Evolutionary conservation across 805 yeast species (phyloP).

Genomic region (Monosporozyma unispora): DNA sequence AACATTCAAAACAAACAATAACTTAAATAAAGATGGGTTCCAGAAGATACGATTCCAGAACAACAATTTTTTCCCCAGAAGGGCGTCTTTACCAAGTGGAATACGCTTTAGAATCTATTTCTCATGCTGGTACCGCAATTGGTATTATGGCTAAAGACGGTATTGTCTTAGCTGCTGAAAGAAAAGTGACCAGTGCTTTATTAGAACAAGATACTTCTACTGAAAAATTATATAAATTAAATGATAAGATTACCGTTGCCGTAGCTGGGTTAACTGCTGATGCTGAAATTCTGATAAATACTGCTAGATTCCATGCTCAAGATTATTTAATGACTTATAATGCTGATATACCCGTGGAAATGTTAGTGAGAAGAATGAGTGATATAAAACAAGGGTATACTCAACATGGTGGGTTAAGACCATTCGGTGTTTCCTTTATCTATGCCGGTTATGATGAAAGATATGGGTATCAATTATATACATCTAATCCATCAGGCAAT

Average conservation of each 20-base stretch:
- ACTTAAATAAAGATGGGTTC: conserved; percentile 59
- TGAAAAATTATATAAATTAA: conserved; percentile 82
- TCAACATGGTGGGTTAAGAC: conserved; percentile 97
- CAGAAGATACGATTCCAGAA: conserved; percentile 98
- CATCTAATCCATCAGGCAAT: conserved; percentile 95
- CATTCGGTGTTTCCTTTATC: conserved; percentile 93
- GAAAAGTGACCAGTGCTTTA: conserved; percentile 85
- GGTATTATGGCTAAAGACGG: conserved; percentile 85
- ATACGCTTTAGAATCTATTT: conserved; percentile 93
- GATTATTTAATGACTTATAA: conserved; percentile 75
- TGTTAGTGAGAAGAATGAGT: conserved; percentile 78
- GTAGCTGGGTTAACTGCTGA: conserved; percentile 99
- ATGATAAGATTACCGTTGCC: conserved; percentile 79
- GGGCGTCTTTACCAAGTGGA: conserved; percentile 96
- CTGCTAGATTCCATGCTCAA: conserved; percentile 81
- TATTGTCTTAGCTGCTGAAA: conserved; percentile 92
- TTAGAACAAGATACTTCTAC: conserved; percentile 90
- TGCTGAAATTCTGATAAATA: conserved; percentile 81
- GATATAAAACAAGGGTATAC: conserved; percentile 97
- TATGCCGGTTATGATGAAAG: conserved; percentile 93
- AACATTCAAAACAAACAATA: background rate
- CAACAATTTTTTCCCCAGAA: conserved; percentile 97
- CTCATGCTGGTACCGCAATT: conserved; percentile 96
- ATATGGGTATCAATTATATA: conserved; percentile 83
- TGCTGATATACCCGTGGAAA: conserved; percentile 90